phyloP scores from a whole-genome alignment of 2,329 filamentous ascomycete genomes.

The Neoarthrinium moseri region DNA sequence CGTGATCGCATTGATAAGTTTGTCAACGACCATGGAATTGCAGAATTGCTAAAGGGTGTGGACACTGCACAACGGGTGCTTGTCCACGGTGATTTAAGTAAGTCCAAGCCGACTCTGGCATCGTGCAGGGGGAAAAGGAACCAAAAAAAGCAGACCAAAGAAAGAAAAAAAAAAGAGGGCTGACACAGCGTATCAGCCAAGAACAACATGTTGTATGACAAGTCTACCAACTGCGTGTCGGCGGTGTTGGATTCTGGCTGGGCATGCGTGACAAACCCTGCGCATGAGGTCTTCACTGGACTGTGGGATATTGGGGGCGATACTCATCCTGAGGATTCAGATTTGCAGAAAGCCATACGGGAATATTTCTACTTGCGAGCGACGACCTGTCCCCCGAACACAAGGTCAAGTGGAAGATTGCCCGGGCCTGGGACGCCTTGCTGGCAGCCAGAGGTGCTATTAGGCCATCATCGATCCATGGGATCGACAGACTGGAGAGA shows the following conservation, averaged over 20 bases:
- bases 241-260: conserved; percentile 28
- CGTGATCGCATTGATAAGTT: conserved; percentile 11
- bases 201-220: conserved; percentile 26
- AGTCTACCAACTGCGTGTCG: conserved; percentile 16
- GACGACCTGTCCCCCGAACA: not conserved
- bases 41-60: conserved; percentile 13
- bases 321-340: not conserved
- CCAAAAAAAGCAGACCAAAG: too few species aligned
- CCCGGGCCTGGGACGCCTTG: conserved; percentile 2
- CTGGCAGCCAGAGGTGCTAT: not conserved
- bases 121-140: not conserved
- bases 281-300: conserved; percentile 23
- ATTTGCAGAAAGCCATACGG: not conserved
- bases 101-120: conserved; percentile 4
- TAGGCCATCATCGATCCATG: not conserved
- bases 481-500: not conserved
- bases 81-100: conserved; percentile 27
- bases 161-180: too few species aligned
- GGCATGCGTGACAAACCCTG: conserved; percentile 19
- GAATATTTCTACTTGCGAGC: not conserved
- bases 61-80: conserved; percentile 13
- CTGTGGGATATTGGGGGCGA: conserved; percentile 19
- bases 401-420: not conserved
- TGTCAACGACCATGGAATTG: conserved; percentile 9
- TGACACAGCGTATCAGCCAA: conserved; percentile 11